phyloP scores from a whole-genome alignment of 495 filamentous ascomycete species.

The Hyaloscypha hepaticicola region DNA sequence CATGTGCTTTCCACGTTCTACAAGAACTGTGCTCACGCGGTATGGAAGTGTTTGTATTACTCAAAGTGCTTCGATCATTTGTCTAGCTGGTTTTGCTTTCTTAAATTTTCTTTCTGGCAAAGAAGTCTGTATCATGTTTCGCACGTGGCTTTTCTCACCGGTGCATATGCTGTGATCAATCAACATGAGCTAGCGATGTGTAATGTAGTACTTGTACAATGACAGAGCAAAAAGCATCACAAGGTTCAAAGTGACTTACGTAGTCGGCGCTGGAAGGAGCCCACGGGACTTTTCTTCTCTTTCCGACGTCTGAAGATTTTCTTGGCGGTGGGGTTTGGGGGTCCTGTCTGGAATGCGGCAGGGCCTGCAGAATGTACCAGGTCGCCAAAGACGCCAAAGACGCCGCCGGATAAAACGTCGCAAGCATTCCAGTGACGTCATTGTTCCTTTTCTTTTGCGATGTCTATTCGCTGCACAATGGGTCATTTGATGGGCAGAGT shows the following conservation, averaged over 20 bases:
- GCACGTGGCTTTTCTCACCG: neutral
- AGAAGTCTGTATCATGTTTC: neutral
- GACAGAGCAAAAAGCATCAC: neutral
- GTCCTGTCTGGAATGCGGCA: neutral
- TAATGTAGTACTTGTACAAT: neutral
- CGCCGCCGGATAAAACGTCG: neutral
- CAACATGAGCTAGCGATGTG: neutral
- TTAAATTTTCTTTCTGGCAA: neutral
- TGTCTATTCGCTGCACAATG: neutral
- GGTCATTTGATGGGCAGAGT: constrained; percentile 11
- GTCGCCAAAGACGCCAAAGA: no score
- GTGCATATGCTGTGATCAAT: neutral
- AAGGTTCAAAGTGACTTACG: neutral
- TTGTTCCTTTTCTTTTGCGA: constrained; percentile 3
- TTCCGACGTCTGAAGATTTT: neutral
- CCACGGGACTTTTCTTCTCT: neutral
- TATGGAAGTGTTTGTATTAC: neutral
- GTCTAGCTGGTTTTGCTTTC: neutral
- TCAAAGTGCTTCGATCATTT: no score
- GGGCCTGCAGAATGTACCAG: no score
- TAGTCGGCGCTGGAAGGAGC: neutral
- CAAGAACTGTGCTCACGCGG: neutral
- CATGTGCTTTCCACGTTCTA: neutral
- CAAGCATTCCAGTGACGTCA: constrained; percentile 4
- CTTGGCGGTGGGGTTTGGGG: neutral